phyloP scores from a whole-genome alignment of 176 grass and related monocot genomes.

The Ensete ventricosum region DNA sequence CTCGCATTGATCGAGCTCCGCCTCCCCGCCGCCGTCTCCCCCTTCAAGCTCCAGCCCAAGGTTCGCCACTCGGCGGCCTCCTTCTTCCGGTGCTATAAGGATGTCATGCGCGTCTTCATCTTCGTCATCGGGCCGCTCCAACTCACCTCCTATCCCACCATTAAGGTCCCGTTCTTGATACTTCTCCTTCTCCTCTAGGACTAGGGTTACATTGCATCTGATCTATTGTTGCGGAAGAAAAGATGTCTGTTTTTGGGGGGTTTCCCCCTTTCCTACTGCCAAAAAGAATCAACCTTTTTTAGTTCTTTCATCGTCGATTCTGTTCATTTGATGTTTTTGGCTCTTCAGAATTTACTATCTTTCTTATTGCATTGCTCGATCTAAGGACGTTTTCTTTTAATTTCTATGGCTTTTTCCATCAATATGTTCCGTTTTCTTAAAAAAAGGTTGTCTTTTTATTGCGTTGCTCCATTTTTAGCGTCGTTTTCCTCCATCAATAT shows the following conservation, averaged over 20 bases:
- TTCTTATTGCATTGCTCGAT: background rate
- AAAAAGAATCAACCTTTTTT: background rate
- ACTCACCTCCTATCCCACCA: conserved; percentile 55
- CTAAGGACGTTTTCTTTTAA: background rate
- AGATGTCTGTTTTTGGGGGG: background rate
- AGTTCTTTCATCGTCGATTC: background rate
- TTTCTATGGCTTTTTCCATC: background rate
- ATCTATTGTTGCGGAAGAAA: background rate
- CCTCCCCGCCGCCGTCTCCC: conserved; percentile 28
- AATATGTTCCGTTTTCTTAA: background rate
- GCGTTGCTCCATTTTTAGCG: no score
- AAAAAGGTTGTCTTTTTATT: background rate
- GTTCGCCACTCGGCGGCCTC: conserved; percentile 37
- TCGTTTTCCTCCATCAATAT: background rate
- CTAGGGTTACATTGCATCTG: background rate
- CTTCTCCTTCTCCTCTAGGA: background rate
- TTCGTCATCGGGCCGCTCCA: conserved; percentile 66
- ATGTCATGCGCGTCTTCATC: conserved; percentile 61
- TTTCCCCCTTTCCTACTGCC: background rate
- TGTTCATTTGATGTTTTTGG: background rate
- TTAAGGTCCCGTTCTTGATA: conserved; percentile 43
- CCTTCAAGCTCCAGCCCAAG: conserved; percentile 82
- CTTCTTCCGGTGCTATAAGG: conserved; percentile 63
- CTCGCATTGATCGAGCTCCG: conserved; percentile 68
- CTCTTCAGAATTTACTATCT: no score